Evolutionary conservation across 495 filamentous ascomycete genomes (phyloP).

Genomic region (Penicillium herquei): DNA sequence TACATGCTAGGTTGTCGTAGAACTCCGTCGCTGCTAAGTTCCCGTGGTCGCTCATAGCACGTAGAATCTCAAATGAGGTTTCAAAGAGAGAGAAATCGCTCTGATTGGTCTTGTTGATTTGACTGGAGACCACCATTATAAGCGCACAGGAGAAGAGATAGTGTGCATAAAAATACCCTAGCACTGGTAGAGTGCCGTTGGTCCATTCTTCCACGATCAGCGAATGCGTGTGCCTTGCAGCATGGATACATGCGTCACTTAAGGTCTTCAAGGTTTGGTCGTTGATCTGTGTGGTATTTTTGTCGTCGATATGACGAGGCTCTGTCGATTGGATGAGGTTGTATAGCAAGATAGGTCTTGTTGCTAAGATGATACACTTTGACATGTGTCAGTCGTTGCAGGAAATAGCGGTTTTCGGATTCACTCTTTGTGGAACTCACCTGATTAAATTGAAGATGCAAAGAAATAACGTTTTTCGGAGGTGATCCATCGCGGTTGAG

Average conservation of each 20-base stretch:
- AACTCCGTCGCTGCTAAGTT: constrained; percentile 34
- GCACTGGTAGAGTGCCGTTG: constrained; percentile 32
- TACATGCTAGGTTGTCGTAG: constrained; percentile 27
- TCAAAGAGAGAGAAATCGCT: constrained; percentile 26
- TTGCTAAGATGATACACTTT: constrained; percentile 32
- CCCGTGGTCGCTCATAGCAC: constrained; percentile 27
- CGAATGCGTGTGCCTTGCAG: constrained; percentile 27
- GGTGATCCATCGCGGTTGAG: constrained; percentile 15
- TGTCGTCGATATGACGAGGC: constrained; percentile 1
- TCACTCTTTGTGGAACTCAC: constrained; percentile 3
- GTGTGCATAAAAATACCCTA: constrained; percentile 36
- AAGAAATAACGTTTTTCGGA: constrained; percentile 25
- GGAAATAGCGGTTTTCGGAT: no score
- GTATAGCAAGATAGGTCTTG: constrained; percentile 30
- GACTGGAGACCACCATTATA: constrained; percentile 32
- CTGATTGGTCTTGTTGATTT: constrained; percentile 17
- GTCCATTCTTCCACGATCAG: constrained; percentile 37
- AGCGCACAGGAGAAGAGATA: constrained; percentile 33
- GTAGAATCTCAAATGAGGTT: constrained; percentile 29
- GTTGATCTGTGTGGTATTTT: constrained; percentile 15
- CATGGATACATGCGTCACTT: constrained; percentile 32
- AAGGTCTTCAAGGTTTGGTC: constrained; percentile 23
- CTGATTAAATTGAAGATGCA: constrained; percentile 37
- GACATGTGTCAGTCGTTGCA: constrained; percentile 4
- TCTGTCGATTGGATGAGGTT: constrained; percentile 20